Conservation (phyloP, 176 grass and related monocot species). For the Stipa capillata region DNA sequence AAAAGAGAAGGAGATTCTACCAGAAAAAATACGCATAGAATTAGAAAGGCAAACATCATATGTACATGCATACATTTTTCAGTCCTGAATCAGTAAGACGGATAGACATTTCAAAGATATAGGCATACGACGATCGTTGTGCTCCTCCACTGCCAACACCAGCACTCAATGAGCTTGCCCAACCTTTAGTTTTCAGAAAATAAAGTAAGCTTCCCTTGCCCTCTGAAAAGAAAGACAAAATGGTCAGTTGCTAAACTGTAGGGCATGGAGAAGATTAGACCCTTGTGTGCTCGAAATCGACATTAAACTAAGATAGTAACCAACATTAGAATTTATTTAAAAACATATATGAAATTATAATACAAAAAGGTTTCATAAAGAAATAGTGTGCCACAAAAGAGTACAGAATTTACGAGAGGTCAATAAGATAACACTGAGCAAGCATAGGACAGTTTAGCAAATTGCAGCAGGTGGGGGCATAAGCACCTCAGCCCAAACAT, state of each 20-base stretch:
- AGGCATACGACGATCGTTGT: slow-evolving; percentile 70
- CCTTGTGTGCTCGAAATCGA: background rate
- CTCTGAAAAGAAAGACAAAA: slow-evolving; percentile 61
- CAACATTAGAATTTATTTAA: background rate
- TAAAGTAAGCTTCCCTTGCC: slow-evolving; percentile 94
- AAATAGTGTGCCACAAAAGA: background rate
- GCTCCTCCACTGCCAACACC: slow-evolving; percentile 70
- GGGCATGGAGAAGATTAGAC: background rate
- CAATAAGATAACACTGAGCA: background rate
- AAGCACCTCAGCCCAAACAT: background rate
- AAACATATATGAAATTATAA: slow-evolving; percentile 6
- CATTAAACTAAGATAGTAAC: background rate
- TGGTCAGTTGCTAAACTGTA: background rate
- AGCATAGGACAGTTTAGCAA: background rate
- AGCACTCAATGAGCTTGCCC: slow-evolving; percentile 71
- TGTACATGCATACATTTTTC: slow-evolving; percentile 59
- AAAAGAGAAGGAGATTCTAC: background rate
- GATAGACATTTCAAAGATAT: slow-evolving; percentile 73
- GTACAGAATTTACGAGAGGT: background rate
- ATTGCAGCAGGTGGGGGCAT: background rate
- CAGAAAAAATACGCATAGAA: slow-evolving; percentile 13
- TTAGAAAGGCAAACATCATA: slow-evolving; percentile 11
- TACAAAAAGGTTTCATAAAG: background rate
- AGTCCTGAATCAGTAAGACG: slow-evolving; percentile 78
- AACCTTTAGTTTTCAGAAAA: slow-evolving; percentile 87